These are phyloP conservation scores for Teratosphaeria gauchensis DNA, from an alignment of 2,329 filamentous ascomycete species.

Conservation along the genomic window DNA sequence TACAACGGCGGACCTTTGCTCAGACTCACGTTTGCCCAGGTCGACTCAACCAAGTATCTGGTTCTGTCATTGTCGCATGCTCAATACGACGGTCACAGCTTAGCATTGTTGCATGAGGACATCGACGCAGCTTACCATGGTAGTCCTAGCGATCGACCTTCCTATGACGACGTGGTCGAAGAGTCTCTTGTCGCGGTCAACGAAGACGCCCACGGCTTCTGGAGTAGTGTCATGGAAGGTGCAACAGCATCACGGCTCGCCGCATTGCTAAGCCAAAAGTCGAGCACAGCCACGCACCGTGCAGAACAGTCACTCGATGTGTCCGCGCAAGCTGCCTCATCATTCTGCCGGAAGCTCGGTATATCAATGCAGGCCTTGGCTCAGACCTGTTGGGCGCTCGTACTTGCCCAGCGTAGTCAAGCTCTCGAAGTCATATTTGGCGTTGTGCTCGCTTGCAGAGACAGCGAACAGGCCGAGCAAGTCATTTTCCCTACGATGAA, in stretches of 20 bases:
- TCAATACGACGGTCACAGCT: conserved; percentile 81
- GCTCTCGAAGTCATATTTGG: conserved; percentile 73
- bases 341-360: conserved; percentile 55
- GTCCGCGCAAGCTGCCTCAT: conserved; percentile 32
- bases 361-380: conserved; percentile 70
- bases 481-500: conserved; percentile 89
- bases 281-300: conserved; percentile 29
- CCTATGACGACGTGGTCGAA: conserved; percentile 47
- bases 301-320: conserved; percentile 39
- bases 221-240: conserved; percentile 57
- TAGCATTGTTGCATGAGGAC: conserved; percentile 63
- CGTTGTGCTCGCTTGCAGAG: conserved; percentile 74
- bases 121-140: conserved; percentile 53
- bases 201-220: conserved; percentile 50
- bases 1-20: conserved; percentile 12
- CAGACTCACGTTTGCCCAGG: conserved; percentile 30
- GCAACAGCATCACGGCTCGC: conserved; percentile 12
- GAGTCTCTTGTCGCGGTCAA: conserved; percentile 41
- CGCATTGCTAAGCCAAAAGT: conserved; percentile 14
- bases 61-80: conserved; percentile 72
- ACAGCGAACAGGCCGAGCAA: conserved; percentile 56
- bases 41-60: conserved; percentile 32
- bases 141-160: conserved; percentile 29
- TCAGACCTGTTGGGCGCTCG: conserved; percentile 65
- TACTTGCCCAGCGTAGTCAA: conserved; percentile 53